Base-by-base conservation (phyloP, 139 green algal genomes). In the Trebouxia sp. region DNA sequence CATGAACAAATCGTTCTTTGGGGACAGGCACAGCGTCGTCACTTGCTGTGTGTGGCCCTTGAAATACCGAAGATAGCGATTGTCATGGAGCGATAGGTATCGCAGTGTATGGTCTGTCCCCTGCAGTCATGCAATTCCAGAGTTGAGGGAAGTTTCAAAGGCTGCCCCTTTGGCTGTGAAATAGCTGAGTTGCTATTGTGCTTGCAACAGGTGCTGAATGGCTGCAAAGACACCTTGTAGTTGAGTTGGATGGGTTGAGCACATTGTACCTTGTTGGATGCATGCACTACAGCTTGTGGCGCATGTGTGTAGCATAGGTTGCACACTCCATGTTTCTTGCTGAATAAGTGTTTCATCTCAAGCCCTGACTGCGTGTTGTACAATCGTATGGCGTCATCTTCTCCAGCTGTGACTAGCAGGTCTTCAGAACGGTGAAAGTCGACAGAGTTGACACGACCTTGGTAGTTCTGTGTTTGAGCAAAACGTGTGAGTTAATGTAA, bases 1-100 rank as follows among this genome's bases (percentile, higher is more conserved):
- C 53, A 98, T 88, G 74, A 98, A 92, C 0, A 84, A 78, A 86
- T 98, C 95, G 17, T 84, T 93, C 66, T 92, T 95, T 37, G 95
- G 93, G 0, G 87, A 93, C 78, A 97, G 88, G 65, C 74, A 88
- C 20, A 98, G 72, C 0, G 88, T 89, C 53, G 92, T 95, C 5
- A 98, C 90, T 7, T 86, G 84, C 7, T 82, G 91, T 8, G 65
- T 85, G 86, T 98, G 95, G 12, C 93, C 94, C 14, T 77, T 75
- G 86, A 98, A 97, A 87, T 97, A 98, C 6, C 92, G 85, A n/a
- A 95, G 17, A 79, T 96, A 97, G 28, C 85, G 81, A 81, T 97
- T 97, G 81, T 89, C 85, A 65, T 94, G 82, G 17, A 98, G 81
- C n/a, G 90, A 90, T 43, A 95, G 90, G 82, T 98, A 97, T 0